Base-by-base conservation (phyloP, 805 yeast species). In the Komagataella mondaviorum region DNA sequence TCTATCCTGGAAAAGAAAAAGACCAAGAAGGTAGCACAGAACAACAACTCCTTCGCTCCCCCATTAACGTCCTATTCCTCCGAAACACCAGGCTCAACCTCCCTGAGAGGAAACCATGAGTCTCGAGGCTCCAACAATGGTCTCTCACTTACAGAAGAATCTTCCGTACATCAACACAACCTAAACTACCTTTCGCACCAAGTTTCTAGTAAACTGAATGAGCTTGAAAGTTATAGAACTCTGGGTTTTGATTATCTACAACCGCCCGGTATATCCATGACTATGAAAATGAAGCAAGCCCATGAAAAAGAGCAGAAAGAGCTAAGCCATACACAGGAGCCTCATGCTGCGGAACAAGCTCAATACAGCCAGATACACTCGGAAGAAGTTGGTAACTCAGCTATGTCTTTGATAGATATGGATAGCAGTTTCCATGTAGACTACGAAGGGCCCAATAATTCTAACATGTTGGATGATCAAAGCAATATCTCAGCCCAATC, bases 241-340 rank as follows among this genome's bases (percentile, higher is more conserved):
- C 57, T 73, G 20, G 88, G 87, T 0, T 71, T 68, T 61, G 57
- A 69, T 12, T 69, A 68, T 51, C 59, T 84, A 52, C 68, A 69
- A 47, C 88, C 89, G 0, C 71, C 83, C 8, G 89, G 88, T 0
- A 59, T 80, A 7, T 69, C 71, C 2, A 78, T 73, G 60, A 83
- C 86, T 0, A 69, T 80, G 73, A 30, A 30, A 8, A 30, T 30
- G 39, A 30, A 14, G 5, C 63, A 63, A 44, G 70, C 67, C 43
- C 51, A 70, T 18, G 49, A 57, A 5, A 59, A 60, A 36, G 55
- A 57, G 46, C 64, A 59, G 49, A 49, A 44, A 7, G 47, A 44
- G 23, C 47, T 14, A 24, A 20, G 51, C 22, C 63, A 56, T 10
- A 63, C 58, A 23, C 55, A 54, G 43, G 60, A 58, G 23, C 23